Conservation (phyloP, 2,329 filamentous ascomycete species). For the Calonectria multiphialidica region DNA sequence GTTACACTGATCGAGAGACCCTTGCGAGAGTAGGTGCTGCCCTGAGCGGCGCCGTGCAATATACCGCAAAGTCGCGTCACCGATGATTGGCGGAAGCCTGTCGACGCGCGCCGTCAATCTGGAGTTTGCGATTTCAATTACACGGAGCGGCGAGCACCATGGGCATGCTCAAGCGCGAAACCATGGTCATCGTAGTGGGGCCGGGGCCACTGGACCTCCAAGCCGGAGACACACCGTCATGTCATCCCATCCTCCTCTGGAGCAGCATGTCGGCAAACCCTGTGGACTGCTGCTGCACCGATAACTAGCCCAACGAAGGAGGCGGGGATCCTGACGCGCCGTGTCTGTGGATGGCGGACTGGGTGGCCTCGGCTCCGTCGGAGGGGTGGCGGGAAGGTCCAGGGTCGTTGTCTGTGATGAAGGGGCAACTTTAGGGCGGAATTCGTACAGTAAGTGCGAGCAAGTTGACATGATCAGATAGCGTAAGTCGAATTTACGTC, state of each 20-base stretch:
- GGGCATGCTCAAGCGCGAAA: slow-evolving; percentile 37
- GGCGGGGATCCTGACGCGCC: slow-evolving; percentile 36
- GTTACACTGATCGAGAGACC: slow-evolving; percentile 40
- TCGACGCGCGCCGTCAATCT: slow-evolving; percentile 27
- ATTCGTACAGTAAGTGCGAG: slow-evolving; percentile 27
- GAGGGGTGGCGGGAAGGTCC: slow-evolving; percentile 44
- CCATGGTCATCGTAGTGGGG: slow-evolving; percentile 35
- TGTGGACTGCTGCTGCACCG: slow-evolving; percentile 36
- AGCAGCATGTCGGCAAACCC: slow-evolving; percentile 29
- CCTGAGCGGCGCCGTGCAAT: slow-evolving; percentile 33
- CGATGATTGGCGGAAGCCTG: slow-evolving; percentile 38
- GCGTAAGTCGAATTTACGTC: slow-evolving; percentile 36
- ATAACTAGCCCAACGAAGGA: slow-evolving; percentile 35
- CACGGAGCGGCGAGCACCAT: slow-evolving; percentile 25
- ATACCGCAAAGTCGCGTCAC: slow-evolving; percentile 36
- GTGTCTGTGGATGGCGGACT: slow-evolving; percentile 31
- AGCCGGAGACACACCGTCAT: slow-evolving; percentile 31
- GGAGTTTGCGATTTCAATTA: slow-evolving; percentile 35
- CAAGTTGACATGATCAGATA: slow-evolving; percentile 40
- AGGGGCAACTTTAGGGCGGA: slow-evolving; percentile 40
- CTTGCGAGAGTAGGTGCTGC: slow-evolving; percentile 29
- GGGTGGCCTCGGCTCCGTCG: slow-evolving; percentile 45
- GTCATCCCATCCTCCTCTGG: slow-evolving; percentile 33
- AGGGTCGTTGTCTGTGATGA: slow-evolving; percentile 43
- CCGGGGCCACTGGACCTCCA: slow-evolving; percentile 26